These are phyloP conservation scores for Plasmodium vivax DNA, from an alignment of 169 alveolate genomes.

Conservation along the genomic window DNA sequence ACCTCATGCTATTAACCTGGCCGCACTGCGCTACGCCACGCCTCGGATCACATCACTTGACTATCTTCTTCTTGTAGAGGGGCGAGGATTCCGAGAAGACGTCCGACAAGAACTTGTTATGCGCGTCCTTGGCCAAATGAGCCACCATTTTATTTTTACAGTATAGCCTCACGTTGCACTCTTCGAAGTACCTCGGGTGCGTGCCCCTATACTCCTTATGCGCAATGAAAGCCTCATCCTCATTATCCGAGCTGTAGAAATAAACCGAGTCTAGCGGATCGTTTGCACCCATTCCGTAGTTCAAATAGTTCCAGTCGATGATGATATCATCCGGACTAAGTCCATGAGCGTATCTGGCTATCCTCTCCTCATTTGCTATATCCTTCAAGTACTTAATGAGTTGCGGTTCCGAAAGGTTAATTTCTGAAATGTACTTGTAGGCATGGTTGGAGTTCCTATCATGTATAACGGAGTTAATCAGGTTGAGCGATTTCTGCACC, in stretches of 20 bases:
- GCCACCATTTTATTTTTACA: conserved; percentile 71
- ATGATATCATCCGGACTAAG: conserved; percentile 68
- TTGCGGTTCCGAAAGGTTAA: conserved; percentile 63
- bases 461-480: conserved; percentile 66
- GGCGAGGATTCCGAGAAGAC: conserved; percentile 45
- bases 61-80: background rate
- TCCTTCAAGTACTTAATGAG: conserved; percentile 43
- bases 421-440: conserved; percentile 58
- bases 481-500: conserved; percentile 26
- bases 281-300: conserved; percentile 72
- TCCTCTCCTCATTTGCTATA: conserved; percentile 53
- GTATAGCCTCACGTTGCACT: conserved; percentile 56
- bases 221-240: conserved; percentile 66
- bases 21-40: background rate
- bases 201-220: conserved; percentile 68
- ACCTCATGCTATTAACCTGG: background rate
- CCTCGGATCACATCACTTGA: background rate
- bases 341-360: conserved; percentile 64
- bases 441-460: conserved; percentile 68
- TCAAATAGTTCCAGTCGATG: conserved; percentile 67
- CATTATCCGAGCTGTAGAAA: conserved; percentile 68
- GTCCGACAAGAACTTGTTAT: conserved; percentile 51
- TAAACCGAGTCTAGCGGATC: conserved; percentile 67
- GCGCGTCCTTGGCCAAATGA: conserved; percentile 71
- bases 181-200: conserved; percentile 65